Evolutionary conservation across 2,329 filamentous ascomycete genomes (phyloP).

Genomic region (Paecilomyces dactylethromorphus): DNA sequence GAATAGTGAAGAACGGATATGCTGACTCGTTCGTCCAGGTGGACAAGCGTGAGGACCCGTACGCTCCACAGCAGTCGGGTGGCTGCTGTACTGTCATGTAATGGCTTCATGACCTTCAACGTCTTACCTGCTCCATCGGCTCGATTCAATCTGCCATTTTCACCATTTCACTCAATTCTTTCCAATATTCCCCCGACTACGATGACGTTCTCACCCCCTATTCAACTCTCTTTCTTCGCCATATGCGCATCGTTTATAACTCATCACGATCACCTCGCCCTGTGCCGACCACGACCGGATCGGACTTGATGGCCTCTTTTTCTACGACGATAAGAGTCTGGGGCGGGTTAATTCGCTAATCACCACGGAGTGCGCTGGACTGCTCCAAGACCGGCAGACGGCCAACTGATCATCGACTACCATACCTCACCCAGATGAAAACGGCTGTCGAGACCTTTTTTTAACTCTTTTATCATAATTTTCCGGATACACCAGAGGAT

Average conservation of each 20-base stretch:
- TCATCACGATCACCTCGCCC: conserved; percentile 9
- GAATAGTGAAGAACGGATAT: neutral
- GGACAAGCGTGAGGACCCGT: conserved; percentile 95
- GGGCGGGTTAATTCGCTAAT: neutral
- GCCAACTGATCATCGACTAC: neutral
- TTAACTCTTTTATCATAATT: neutral
- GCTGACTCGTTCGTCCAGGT: conserved; percentile 46
- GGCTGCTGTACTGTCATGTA: conserved; percentile 97
- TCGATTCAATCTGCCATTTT: conserved; percentile 10
- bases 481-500: neutral
- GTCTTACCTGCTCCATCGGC: conserved; percentile 1
- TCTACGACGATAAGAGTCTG: neutral
- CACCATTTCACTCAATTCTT: conserved; percentile 8
- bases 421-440: neutral
- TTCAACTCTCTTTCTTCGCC: conserved; percentile 11
- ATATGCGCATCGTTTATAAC: conserved; percentile 11
- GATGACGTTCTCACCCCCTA: conserved; percentile 7
- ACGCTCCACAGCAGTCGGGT: conserved; percentile 85
- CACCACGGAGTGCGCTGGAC: neutral
- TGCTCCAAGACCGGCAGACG: neutral
- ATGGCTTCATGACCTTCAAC: conserved; percentile 25
- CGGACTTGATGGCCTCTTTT: neutral
- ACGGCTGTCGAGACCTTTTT: neutral
- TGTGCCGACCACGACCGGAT: conserved; percentile 4
- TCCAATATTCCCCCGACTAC: conserved; percentile 9